Conservation (phyloP, 108 stramenopile species). For the Skeletonema potamos region DNA sequence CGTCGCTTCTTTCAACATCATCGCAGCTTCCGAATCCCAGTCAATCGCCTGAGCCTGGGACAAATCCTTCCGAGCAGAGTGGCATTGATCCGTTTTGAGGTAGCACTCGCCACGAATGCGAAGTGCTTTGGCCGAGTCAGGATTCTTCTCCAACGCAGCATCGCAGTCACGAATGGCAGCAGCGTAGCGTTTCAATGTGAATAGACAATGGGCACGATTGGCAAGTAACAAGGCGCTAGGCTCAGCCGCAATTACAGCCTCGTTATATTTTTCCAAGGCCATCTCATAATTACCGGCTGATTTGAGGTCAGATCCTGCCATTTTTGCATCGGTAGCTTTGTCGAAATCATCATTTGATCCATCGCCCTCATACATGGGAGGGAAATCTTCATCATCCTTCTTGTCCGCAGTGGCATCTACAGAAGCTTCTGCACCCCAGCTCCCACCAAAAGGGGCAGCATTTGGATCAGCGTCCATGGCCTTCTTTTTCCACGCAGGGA, state of each 20-base stretch:
- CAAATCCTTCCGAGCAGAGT: conserved; percentile 54
- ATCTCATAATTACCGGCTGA: conserved; percentile 51
- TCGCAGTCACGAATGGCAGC: conserved; percentile 81
- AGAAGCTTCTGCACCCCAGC: conserved; percentile 66
- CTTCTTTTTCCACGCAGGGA: conserved; percentile 79
- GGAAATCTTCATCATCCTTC: conserved; percentile 37
- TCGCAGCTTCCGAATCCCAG: conserved; percentile 83
- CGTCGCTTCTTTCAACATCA: conserved; percentile 66
- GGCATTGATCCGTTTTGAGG: conserved; percentile 45
- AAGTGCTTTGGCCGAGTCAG: conserved; percentile 85
- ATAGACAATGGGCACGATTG: conserved; percentile 78
- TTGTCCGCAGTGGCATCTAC: conserved; percentile 48
- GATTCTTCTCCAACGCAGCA: conserved; percentile 73
- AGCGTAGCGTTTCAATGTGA: conserved; percentile 55
- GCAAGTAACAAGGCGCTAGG: conserved; percentile 81
- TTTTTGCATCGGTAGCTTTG: conserved; percentile 63
- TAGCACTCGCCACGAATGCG: conserved; percentile 77
- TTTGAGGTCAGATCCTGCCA: conserved; percentile 67
- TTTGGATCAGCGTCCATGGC: conserved; percentile 59
- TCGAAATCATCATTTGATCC: conserved; percentile 68
- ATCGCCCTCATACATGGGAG: conserved; percentile 60
- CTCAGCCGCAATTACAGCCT: conserved; percentile 70
- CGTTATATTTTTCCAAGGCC: conserved; percentile 70
- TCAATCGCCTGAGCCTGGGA: conserved; percentile 80
- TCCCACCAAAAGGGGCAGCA: conserved; percentile 74